A percentile compares a stretch with the other conserved stretches of the same genome.
phyloP scores from a whole-genome alignment of 169 alveolate genomes.

The Plasmodium vivax region DNA sequence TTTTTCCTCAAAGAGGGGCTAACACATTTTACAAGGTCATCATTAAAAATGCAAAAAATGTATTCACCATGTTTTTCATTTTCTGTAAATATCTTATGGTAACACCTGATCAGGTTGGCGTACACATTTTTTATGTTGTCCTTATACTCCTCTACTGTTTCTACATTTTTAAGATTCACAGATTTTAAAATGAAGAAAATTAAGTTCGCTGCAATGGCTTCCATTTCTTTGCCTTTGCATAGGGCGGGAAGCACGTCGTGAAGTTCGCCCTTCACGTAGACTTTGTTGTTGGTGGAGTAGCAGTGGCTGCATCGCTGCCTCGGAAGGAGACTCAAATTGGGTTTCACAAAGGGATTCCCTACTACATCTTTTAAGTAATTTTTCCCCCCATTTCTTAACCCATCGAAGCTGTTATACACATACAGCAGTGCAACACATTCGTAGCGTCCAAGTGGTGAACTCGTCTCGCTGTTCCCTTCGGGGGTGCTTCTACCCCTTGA shows the following conservation, averaged over 20 bases:
- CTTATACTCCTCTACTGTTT: constrained; percentile 26
- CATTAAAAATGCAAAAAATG: constrained; percentile 48
- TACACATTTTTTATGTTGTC: constrained; percentile 46
- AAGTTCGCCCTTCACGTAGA: constrained; percentile 26
- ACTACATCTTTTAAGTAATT: neutral
- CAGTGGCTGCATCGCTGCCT: neutral
- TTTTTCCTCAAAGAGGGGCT: constrained; percentile 57
- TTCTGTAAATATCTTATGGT: constrained; percentile 35
- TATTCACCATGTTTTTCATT: constrained; percentile 12
- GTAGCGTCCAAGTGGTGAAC: neutral
- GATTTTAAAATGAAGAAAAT: constrained; percentile 35
- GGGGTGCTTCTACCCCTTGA: neutral
- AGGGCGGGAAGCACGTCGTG: constrained; percentile 22
- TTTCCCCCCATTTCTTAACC: neutral
- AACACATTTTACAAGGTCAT: constrained; percentile 27
- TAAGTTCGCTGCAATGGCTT: constrained; percentile 24
- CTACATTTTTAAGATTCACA: constrained; percentile 28
- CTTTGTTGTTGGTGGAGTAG: constrained; percentile 9
- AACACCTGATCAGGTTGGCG: constrained; percentile 11
- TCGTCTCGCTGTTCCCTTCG: neutral
- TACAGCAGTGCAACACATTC: neutral
- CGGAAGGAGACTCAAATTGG: neutral
- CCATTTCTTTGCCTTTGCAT: constrained; percentile 28
- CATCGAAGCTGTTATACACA: neutral
- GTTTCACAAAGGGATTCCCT: neutral